Base-by-base conservation (phyloP, 805 yeast genomes). In the Metschnikowia santaceciliae region DNA sequence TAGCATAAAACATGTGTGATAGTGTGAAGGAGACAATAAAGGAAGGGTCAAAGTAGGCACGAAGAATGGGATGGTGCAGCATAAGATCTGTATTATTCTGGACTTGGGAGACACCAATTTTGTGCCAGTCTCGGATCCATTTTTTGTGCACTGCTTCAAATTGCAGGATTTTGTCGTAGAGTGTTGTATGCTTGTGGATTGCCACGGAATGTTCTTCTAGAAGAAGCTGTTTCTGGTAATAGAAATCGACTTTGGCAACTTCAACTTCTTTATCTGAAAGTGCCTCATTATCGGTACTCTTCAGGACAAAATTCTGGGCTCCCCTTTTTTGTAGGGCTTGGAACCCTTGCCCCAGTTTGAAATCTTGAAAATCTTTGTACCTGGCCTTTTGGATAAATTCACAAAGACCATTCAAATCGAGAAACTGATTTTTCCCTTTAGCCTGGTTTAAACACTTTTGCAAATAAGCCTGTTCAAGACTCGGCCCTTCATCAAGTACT, bases 131-230 rank as follows among this genome's bases (percentile, higher is more conserved):
- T 13, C 20, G 23, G 30, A 49, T 42, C 42, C 50, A 49, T 4
- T n/a, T 37, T 6, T 11, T 23, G 20, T 49, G 37, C 8, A 49
- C 15, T 3, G 20, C 17, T 22, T 42, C 15, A 14, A 50, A 44
- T 7, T 47, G 37, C 32, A 39, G 37, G 14, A 32, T 22, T 11
- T 50, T 32, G 42, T 13, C 4, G 8, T 32, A 14, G 20, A 13
- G 32, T 2, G 30, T 5, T 5, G 13, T 10, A 5, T 20, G 30
- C 8, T 38, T 23, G 32, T 49, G 42, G 19, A 62, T 36, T 6
- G 50, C 37, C 22, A 47, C 52, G 15, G 61, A 59, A 34, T 61
- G 51, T 1, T 53, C 48, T 50, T 72, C 77, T 2, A 72, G 54
- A 15, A 59, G 49, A n/a, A 60, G 49, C 48, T 72, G 74, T 48